Conservation (phyloP, 345 rosid genomes). For the Bruguiera sexangula region DNA sequence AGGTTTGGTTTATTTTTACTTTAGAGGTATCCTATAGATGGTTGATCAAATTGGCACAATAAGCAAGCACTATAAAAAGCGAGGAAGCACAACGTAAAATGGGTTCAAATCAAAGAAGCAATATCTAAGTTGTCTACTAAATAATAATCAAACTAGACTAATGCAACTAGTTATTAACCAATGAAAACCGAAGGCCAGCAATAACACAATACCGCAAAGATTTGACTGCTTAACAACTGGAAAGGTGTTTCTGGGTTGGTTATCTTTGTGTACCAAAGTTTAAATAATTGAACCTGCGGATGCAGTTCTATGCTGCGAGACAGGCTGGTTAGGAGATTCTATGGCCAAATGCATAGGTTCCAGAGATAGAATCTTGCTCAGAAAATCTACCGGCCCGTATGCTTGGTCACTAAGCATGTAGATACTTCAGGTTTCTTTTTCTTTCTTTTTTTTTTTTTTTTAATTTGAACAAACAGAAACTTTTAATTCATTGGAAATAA, state of each 20-base stretch:
- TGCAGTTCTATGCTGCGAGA: conserved; percentile 3
- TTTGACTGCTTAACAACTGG: too few species aligned
- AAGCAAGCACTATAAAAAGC: background rate
- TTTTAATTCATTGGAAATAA: too few species aligned
- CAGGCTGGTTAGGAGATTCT: conserved; percentile 21
- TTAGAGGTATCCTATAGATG: background rate
- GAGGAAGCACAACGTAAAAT: background rate
- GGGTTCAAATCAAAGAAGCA: too few species aligned
- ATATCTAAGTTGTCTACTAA: background rate
- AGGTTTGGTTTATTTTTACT: background rate
- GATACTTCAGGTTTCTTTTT: background rate
- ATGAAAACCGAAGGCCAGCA: too few species aligned
- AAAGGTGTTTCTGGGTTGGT: too few species aligned
- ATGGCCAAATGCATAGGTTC: background rate
- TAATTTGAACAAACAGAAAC: too few species aligned
- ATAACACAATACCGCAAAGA: too few species aligned
- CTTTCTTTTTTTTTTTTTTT: too few species aligned
- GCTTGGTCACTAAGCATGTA: conserved; percentile 20
- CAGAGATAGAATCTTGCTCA: conserved; percentile 10
- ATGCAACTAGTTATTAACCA: background rate
- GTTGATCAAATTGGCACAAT: background rate
- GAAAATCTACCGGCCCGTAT: conserved; percentile 12
- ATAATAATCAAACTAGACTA: background rate
- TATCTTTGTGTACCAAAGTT: too few species aligned
- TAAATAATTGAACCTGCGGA: conserved; percentile 12